Evolutionary conservation across 495 filamentous ascomycete species (phyloP).

Genomic region (Pyrenula massariospora): DNA sequence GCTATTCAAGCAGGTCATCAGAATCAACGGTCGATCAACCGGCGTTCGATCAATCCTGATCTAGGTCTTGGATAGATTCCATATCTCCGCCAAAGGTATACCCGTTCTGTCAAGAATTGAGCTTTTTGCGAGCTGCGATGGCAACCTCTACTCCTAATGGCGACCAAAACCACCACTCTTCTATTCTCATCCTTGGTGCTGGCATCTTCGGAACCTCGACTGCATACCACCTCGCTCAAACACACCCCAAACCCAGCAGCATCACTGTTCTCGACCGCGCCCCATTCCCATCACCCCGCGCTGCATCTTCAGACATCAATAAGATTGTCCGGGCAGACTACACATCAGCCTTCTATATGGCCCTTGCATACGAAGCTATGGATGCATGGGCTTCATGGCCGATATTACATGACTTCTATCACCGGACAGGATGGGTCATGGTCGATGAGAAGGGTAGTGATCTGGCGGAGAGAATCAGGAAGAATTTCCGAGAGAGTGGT

Average conservation of each 20-base stretch:
- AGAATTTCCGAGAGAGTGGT: constrained; percentile 18
- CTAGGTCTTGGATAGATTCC: too few relatives aligned
- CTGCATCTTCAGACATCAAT: constrained; percentile 16
- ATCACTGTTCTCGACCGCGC: constrained; percentile 25
- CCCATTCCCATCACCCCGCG: constrained; percentile 11
- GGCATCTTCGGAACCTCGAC: constrained; percentile 33
- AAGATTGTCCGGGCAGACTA: constrained; percentile 21
- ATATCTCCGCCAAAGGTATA: too few relatives aligned
- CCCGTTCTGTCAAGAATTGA: background rate
- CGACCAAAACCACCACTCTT: background rate
- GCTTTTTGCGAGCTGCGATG: background rate
- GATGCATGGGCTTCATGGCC: constrained; percentile 15
- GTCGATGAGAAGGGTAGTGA: constrained; percentile 12
- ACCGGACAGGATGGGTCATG: constrained; percentile 20
- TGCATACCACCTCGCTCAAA: constrained; percentile 26
- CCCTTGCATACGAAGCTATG: constrained; percentile 14
- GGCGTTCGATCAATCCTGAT: too few relatives aligned
- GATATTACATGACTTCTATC: constrained; percentile 18
- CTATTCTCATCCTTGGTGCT: constrained; percentile 26
- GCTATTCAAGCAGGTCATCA: too few relatives aligned
- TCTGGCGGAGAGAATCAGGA: constrained; percentile 13
- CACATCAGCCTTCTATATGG: constrained; percentile 13
- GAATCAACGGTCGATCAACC: too few relatives aligned
- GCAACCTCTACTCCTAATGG: background rate
- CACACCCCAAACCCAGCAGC: constrained; percentile 8